Base-by-base conservation (phyloP, 1,284 basidiomycete species). In the Meripilus lineatus region DNA sequence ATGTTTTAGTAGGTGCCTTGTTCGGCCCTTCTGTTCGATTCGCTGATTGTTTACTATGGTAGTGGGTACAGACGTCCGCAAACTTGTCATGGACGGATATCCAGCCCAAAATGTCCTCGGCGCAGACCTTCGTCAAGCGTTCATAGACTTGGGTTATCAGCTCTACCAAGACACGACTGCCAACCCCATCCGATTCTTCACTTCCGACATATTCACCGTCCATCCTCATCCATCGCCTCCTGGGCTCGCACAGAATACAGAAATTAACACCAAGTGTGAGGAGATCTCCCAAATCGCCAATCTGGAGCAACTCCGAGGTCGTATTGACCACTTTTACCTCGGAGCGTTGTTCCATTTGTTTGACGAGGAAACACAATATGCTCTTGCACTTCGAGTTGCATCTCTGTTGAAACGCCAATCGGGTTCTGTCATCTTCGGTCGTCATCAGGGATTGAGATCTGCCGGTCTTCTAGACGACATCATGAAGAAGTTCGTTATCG, bases 341-440 rank as follows among this genome's bases (percentile, higher is more conserved):
- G 64, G 65, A 1, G 57, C 64, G 5, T 46, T 68, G 20, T 68
- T 67, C 50, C 66, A 68, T 44, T 52, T 68, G 4, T 67, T 65
- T 45, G 59, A 67, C 47, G 59, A 63, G 48, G 38, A 54, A 21
- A 63, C 62, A 18, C 65, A 68, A 51, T 51, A 58, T 22, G 56
- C 52, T 6, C 57, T 67, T 13, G 64, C 65, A 1, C 34, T 58
- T 4, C 55, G 65, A 4, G 48, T 67, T 8, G 59, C 52, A 3
- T 45, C 32, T 7, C 49, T 67, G 4, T 20, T 64, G 17, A 58
- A 58, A 40, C 46, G 52, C 8, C 25, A 40, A 8, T 42, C 50
- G 1, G 61, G 62, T 1, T 49, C 55, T 1, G 36, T 63, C 13
- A 47, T 62, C 1, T 67, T 67, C 40, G 65, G 65, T 2, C 39